Base-by-base conservation (phyloP, 192 early-diverging fungal species). In the Coemansia aciculifera region DNA sequence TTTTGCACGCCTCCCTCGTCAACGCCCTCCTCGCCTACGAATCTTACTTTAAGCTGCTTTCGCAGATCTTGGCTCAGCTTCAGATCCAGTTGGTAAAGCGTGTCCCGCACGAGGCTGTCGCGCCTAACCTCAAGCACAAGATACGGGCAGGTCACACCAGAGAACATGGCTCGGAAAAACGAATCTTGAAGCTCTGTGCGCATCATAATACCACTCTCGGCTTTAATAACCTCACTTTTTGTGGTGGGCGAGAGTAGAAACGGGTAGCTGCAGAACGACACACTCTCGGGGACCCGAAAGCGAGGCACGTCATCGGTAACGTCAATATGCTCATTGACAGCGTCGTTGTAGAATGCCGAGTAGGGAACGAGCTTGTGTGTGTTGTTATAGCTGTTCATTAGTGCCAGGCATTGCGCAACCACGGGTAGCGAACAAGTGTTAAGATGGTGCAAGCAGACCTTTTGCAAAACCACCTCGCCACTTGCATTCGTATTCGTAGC, bases 1-100 rank as follows among this genome's bases (percentile, higher is more conserved):
- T 96, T 96, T 62, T 93, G 93, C 32, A 97, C 90, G 11, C 95
- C 95, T 51, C 95, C 95, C 64, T 94, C 93, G 68, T 96, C 94
- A 12, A 97, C 90, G 27, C 92, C 95, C 67, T 96, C 95, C 64
- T 96, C 95, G 27, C 93, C 93, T 1, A 94, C 89, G 87, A 97
- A 97, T 37, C 92, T 86, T 59, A 97, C 89, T 43, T 94, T 86
- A 23, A 97, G 85, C 72, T 94, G 94, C 73, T 96, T 97, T 54
- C 91, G 90, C 62, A 96, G 80, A 67, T 97, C 95, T 68, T 93
- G 89, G 49, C 86, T 85, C 12, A 91, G 84, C 73, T 97, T 94
- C 52, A 85, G 75, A 27, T 90, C 88, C 43, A 97, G 84, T 78
- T 96, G 88, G 60, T 82, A 85, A 65, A 90, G 65, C 39, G 89